phyloP scores from a whole-genome alignment of 1,139 yeast species.

The Taiozyma onychis region DNA sequence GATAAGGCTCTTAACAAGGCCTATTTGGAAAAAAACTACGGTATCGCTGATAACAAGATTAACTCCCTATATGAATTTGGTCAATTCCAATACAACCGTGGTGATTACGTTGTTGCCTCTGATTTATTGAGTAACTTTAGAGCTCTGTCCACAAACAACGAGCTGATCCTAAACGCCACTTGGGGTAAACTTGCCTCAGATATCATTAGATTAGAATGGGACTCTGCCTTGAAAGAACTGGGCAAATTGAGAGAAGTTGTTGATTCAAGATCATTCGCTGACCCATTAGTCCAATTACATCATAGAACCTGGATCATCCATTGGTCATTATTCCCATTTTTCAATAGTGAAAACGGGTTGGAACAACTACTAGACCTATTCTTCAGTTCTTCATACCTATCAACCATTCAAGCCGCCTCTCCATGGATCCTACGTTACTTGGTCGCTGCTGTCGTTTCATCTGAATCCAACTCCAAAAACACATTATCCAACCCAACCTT shows the following conservation, averaged over 20 bases:
- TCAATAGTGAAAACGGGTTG: constrained; percentile 41
- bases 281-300: constrained; percentile 51
- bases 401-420: constrained; percentile 59
- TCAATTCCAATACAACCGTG: constrained; percentile 53
- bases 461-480: constrained; percentile 21
- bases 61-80: constrained; percentile 49
- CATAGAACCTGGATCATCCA: constrained; percentile 62
- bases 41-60: constrained; percentile 43
- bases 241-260: constrained; percentile 48
- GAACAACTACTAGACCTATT: constrained; percentile 49
- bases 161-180: constrained; percentile 48
- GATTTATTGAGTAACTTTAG: constrained; percentile 52
- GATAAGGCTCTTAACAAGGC: constrained; percentile 47
- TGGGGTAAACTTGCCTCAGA: constrained; percentile 61
- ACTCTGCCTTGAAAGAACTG: constrained; percentile 45
- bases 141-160: constrained; percentile 44
- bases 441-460: constrained; percentile 48
- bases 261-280: constrained; percentile 45
- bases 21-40: constrained; percentile 37
- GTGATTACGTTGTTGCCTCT: constrained; percentile 52
- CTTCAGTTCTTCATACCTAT: constrained; percentile 50
- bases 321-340: constrained; percentile 58
- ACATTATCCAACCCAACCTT: constrained; percentile 26
- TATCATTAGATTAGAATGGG: constrained; percentile 46
- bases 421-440: constrained; percentile 63